These are phyloP conservation scores for Brettanomyces anomalus DNA, from an alignment of 805 yeast species.

Conservation along the genomic window DNA sequence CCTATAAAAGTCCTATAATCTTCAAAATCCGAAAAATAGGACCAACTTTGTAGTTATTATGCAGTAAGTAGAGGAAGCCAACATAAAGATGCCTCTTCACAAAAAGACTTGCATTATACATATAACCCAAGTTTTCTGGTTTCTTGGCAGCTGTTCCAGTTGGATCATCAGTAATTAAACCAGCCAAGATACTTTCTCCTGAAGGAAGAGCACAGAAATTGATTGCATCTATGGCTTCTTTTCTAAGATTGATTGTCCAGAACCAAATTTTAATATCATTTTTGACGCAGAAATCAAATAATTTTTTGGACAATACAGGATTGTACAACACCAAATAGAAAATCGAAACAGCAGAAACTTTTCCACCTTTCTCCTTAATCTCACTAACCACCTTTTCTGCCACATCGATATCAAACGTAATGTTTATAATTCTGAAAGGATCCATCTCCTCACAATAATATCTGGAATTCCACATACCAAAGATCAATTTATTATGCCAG, in stretches of 20 bases:
- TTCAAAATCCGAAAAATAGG: constrained; percentile 10
- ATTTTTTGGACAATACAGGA: constrained; percentile 9
- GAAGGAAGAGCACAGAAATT: constrained; percentile 5
- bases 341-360: constrained; percentile 16
- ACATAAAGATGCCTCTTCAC: constrained; percentile 10
- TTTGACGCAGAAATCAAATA: constrained; percentile 10
- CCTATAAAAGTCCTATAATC: constrained; percentile 16
- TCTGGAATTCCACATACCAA: constrained; percentile 28
- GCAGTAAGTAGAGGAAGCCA: constrained; percentile 12
- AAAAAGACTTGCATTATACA: constrained; percentile 9
- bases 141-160: constrained; percentile 3
- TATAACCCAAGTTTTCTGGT: background rate
- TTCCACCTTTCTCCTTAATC: constrained; percentile 13
- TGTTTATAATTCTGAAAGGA: constrained; percentile 21
- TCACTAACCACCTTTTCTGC: constrained; percentile 16
- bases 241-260: constrained; percentile 27
- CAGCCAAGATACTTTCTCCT: constrained; percentile 9
- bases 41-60: constrained; percentile 13
- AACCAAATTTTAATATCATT: constrained; percentile 24
- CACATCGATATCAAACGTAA: constrained; percentile 18
- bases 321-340: constrained; percentile 16
- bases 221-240: constrained; percentile 14
- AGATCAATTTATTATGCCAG: constrained; percentile 27
- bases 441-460: constrained; percentile 22
- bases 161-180: constrained; percentile 18